Percentiles rank a stretch among this genome's conserved stretches.
Conservation (phyloP, 1,284 basidiomycete genomes). For the Flammula alnicola region DNA sequence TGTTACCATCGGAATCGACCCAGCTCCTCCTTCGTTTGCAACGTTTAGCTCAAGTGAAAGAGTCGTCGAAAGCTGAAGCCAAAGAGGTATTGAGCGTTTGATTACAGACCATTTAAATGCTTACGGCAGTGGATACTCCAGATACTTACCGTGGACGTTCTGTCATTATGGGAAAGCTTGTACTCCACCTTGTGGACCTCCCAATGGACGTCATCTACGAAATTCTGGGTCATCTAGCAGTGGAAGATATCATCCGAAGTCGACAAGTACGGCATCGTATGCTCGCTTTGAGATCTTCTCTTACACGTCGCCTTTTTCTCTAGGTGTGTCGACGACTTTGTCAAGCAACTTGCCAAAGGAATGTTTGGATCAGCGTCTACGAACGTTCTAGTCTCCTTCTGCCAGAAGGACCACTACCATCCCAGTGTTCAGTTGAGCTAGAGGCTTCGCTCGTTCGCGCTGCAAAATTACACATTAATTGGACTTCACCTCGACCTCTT, state of each 20-base stretch:
- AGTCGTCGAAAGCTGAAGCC: neutral
- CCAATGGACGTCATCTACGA: constrained; percentile 27
- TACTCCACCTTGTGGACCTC: constrained; percentile 11
- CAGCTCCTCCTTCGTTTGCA: neutral
- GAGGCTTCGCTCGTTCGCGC: constrained; percentile 24
- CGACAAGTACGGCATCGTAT: constrained; percentile 19
- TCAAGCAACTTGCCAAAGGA: constrained; percentile 22
- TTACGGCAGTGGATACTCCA: too few species aligned
- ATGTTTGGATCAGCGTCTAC: constrained; percentile 26
- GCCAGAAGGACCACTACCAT: constrained; percentile 19
- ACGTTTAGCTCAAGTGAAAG: neutral
- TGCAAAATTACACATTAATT: constrained; percentile 22
- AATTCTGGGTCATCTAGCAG: constrained; percentile 24
- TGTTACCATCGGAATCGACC: too few species aligned
- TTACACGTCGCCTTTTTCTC: neutral
- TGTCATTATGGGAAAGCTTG: too few species aligned
- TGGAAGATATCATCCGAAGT: constrained; percentile 22
- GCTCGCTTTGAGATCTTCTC: neutral
- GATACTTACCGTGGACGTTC: too few species aligned
- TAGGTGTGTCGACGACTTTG: constrained; percentile 25
- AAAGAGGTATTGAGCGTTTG: neutral
- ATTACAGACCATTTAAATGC: too few species aligned
- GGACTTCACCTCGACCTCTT: constrained; percentile 18
- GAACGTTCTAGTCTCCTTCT: constrained; percentile 20
- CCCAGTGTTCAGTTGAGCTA: constrained; percentile 18